phyloP scores from a whole-genome alignment of 306 rosid genomes.

The Castanospermum australe region DNA sequence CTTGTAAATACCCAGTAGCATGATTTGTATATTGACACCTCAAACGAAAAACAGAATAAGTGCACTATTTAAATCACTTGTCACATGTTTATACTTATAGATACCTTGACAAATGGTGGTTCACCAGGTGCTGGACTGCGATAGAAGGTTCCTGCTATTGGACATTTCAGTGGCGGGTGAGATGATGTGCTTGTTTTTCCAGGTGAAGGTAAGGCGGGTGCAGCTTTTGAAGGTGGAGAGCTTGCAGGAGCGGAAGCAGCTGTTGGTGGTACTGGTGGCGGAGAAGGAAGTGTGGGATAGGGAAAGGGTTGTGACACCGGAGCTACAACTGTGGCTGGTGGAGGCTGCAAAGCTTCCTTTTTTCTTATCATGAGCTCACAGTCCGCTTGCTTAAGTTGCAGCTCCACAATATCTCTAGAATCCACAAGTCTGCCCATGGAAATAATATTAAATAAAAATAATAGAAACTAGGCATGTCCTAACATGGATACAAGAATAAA shows the following conservation, averaged over 20 bases:
- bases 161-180: conserved; percentile 75
- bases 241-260: conserved; percentile 50
- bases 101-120: conserved; percentile 90
- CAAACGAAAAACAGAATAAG: not conserved
- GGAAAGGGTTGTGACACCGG: conserved; percentile 36
- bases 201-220: conserved; percentile 56
- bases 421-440: conserved; percentile 73
- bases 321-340: conserved; percentile 35
- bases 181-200: conserved; percentile 57
- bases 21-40: not conserved
- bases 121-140: conserved; percentile 74
- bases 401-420: conserved; percentile 88
- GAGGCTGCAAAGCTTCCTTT: conserved; percentile 78
- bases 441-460: not conserved
- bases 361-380: conserved; percentile 72
- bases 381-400: conserved; percentile 73
- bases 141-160: conserved; percentile 98
- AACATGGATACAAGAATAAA: not conserved
- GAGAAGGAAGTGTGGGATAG: conserved; percentile 39
- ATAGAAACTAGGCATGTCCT: not conserved
- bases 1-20: not conserved
- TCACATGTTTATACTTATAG: not conserved
- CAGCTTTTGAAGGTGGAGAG: conserved; percentile 44
- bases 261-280: conserved; percentile 42
- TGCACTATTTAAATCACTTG: not conserved